Evolutionary conservation across 257 asterid genomes (phyloP), one percentile per base, ranked within the genome.

Genomic region (Gardenia jasminoides): DNA sequence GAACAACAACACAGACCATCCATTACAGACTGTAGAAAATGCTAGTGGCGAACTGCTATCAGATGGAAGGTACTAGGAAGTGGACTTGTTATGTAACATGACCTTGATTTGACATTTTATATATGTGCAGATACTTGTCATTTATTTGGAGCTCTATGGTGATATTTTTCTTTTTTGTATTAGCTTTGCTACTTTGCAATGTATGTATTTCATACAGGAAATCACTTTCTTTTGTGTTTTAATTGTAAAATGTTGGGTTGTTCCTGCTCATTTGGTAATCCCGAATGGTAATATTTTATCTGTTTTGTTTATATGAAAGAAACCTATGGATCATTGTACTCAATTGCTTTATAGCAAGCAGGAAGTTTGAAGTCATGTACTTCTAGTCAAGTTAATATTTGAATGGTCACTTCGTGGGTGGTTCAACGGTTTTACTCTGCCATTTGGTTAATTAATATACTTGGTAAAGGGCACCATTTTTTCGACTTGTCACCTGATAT

Each of bases 31-130:
- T 48, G 82, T 88, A 72, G 80, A 82, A 76, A 80, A 73, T 54
- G 90, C 77, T 68, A 87, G 76, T n/a, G 88, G 64, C 44, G 82
- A 75, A 78, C 89, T 47, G 68, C 59, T 74, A 58, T 67, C 86
- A 0, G 84, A 75, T 44, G 83, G 87, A 81, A 92, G 97, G 97
- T 92, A 86, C 15, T 70, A 16, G 41, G 47, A 48, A 58, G 4
- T 13, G 43, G 76, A 39, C 50, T 48, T 3, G 26, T 56, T 54
- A 12, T 78, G 13, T n/a, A 22, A 41, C n/a, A 74, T 56, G 16
- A 28, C 52, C 26, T 6, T 56, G 68, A 20, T 20, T 52, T 15
- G 12, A 50, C 30, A 10, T 9, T 10, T 10, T 62, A 62, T 62
- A 28, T 62, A 3, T 36, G 0, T 33, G 54, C 7, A 13, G 69